Percentiles rank a stretch among this genome's conserved stretches.
Evolutionary conservation across 495 filamentous ascomycete species (phyloP).

Genomic region (Glutinoglossum americanum): DNA sequence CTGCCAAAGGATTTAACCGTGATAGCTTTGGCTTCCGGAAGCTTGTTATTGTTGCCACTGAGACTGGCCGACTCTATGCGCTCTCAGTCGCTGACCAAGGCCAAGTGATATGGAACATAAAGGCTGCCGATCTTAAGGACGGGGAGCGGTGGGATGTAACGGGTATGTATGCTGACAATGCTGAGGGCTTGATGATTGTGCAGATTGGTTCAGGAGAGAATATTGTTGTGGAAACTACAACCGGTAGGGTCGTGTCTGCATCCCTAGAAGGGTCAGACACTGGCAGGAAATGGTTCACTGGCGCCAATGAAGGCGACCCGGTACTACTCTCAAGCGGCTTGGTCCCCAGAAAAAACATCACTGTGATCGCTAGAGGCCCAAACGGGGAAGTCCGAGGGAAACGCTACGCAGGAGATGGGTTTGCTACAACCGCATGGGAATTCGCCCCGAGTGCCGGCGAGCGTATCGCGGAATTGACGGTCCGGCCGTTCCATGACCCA

Average conservation of each 20-base stretch:
- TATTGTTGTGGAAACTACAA: conserved; percentile 25
- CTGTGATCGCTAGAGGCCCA: conserved; percentile 32
- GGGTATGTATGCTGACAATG: conserved; percentile 35
- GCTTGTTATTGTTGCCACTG: conserved; percentile 58
- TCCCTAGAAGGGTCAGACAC: background rate
- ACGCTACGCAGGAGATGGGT: conserved; percentile 16
- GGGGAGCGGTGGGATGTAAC: conserved; percentile 42
- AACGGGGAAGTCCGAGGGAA: conserved; percentile 41
- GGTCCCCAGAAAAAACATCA: background rate
- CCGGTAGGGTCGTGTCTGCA: conserved; percentile 24
- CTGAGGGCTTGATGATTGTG: conserved; percentile 25
- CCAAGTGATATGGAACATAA: conserved; percentile 48
- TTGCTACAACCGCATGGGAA: conserved; percentile 40
- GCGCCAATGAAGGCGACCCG: background rate
- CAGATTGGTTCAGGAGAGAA: conserved; percentile 13
- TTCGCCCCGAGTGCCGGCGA: conserved; percentile 50
- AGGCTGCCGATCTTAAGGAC: conserved; percentile 30
- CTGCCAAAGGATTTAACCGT: conserved; percentile 33
- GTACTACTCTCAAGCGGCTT: background rate
- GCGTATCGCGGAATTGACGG: conserved; percentile 39
- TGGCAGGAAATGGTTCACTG: background rate
- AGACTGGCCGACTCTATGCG: conserved; percentile 54
- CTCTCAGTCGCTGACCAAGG: conserved; percentile 60
- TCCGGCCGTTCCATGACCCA: conserved; percentile 56
- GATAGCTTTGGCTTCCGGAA: conserved; percentile 82